Evolutionary conservation across 805 yeast species (phyloP).

Genomic region (Ogataea paradorogensis): DNA sequence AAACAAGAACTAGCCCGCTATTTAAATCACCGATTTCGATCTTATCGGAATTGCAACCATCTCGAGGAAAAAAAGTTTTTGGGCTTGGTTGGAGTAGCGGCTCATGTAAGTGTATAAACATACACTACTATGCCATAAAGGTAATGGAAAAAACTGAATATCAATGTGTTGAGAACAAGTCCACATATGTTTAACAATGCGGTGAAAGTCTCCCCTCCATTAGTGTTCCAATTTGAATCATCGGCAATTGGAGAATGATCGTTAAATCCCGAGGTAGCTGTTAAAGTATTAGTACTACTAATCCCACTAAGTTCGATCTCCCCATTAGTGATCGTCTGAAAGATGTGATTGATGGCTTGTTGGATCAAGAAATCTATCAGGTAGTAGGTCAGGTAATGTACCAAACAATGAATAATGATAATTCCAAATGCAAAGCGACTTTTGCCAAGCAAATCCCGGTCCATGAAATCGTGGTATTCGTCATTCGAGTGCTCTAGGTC

Average conservation of each 20-base stretch:
- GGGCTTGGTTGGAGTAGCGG: neutral
- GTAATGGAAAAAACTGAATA: conserved; percentile 23
- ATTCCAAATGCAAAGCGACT: conserved; percentile 17
- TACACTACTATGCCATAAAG: conserved; percentile 18
- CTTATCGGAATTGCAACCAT: conserved; percentile 10
- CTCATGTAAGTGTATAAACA: conserved; percentile 15
- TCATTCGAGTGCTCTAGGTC: conserved; percentile 9
- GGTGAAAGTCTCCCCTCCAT: conserved; percentile 20
- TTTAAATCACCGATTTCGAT: conserved; percentile 8
- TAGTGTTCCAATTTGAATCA: conserved; percentile 15
- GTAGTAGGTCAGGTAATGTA: conserved; percentile 22
- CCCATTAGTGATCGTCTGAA: conserved; percentile 13
- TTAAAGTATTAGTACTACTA: conserved; percentile 9
- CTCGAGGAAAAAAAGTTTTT: conserved; percentile 1
- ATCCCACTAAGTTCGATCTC: conserved; percentile 18
- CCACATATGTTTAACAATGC: conserved; percentile 18
- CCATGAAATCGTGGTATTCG: conserved; percentile 8
- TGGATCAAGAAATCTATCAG: conserved; percentile 20
- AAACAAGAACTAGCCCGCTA: neutral
- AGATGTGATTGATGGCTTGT: conserved; percentile 18
- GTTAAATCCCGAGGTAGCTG: conserved; percentile 5
- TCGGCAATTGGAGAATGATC: neutral
- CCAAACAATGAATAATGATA: conserved; percentile 18
- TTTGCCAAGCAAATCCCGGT: conserved; percentile 18
- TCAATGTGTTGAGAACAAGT: conserved; percentile 19